Conservation (phyloP, 1,139 yeast genomes). For the Candida sojae region DNA sequence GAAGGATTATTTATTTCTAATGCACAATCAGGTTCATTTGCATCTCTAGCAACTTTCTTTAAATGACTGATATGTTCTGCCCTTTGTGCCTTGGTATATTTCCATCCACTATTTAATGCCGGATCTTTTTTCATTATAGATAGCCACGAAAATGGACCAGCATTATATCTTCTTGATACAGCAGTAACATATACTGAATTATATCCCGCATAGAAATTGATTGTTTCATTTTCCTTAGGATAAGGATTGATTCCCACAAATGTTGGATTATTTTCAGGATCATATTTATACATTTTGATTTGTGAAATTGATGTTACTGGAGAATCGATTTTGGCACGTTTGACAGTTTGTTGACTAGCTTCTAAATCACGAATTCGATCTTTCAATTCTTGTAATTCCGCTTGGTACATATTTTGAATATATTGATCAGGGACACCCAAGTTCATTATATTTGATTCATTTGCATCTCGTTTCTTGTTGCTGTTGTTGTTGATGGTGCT, state of each 20-base stretch:
- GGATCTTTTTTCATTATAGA: constrained; percentile 38
- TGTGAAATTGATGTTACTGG: constrained; percentile 1
- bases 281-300: constrained; percentile 6
- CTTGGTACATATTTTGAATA: background rate
- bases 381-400: constrained; percentile 1
- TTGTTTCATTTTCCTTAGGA: constrained; percentile 22
- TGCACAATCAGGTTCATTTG: background rate
- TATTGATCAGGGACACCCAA: background rate
- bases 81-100: constrained; percentile 6
- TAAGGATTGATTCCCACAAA: constrained; percentile 31
- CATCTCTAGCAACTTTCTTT: background rate
- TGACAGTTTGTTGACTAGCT: background rate
- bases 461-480: too few relatives aligned
- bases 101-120: constrained; percentile 23
- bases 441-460: background rate
- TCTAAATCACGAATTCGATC: constrained; percentile 11
- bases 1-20: background rate
- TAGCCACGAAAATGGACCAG: constrained; percentile 45
- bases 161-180: constrained; percentile 26
- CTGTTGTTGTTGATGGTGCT: too few relatives aligned
- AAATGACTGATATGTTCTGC: background rate
- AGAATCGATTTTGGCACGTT: background rate
- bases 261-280: constrained; percentile 15
- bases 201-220: constrained; percentile 36
- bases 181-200: constrained; percentile 26